Evolutionary conservation across 768 basidiomycete genomes (phyloP).

Genomic region (Agaricus subrufescens): DNA sequence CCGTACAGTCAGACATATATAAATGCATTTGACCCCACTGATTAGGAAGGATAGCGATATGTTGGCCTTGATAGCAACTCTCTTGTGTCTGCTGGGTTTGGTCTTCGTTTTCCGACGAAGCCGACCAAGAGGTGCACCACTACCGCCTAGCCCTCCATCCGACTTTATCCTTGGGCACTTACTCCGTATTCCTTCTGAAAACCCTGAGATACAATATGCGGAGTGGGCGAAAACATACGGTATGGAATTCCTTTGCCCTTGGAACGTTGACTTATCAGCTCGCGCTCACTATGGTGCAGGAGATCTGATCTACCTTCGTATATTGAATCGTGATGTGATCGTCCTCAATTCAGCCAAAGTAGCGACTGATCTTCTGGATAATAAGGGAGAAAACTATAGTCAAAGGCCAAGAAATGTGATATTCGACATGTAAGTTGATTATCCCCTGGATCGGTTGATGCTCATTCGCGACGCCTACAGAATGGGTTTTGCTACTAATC

Average conservation of each 20-base stretch:
- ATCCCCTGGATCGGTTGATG: too few relatives aligned
- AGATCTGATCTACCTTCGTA: slow-evolving; percentile 1
- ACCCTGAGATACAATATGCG: not conserved
- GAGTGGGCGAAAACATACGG: slow-evolving; percentile 6
- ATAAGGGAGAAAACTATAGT: slow-evolving; percentile 14
- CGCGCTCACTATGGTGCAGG: not conserved
- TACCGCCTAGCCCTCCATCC: not conserved
- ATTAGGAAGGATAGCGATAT: not conserved
- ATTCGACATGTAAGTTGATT: not conserved
- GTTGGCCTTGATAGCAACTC: not conserved
- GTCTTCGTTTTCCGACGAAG: not conserved
- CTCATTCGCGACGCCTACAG: not conserved
- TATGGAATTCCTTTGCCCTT: not conserved
- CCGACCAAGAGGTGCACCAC: not conserved
- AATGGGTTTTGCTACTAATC: not conserved
- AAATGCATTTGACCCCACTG: too few relatives aligned
- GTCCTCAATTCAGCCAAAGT: slow-evolving; percentile 13
- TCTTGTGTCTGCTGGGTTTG: not conserved
- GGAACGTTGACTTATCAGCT: not conserved
- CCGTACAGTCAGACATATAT: too few relatives aligned
- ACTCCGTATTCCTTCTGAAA: not conserved
- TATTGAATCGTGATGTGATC: slow-evolving; percentile 7
- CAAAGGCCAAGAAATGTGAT: not conserved
- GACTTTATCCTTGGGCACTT: slow-evolving; percentile 3
- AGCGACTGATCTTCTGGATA: slow-evolving; percentile 17